Evolutionary conservation across 2,329 filamentous ascomycete genomes (phyloP).

Genomic region (Rhexocercosporidium sp.): DNA sequence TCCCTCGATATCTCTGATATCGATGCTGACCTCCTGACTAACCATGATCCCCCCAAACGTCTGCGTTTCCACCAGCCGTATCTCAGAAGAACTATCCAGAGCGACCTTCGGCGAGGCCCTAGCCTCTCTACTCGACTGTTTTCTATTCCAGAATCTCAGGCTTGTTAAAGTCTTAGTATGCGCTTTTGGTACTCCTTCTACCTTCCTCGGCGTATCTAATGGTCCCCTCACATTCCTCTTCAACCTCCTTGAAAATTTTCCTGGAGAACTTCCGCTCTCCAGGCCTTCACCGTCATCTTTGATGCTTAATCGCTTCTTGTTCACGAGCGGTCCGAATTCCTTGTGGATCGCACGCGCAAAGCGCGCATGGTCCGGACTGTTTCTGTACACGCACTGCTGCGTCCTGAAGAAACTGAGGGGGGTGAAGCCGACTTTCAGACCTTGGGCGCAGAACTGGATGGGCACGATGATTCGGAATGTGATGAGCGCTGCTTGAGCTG

Average conservation of each 20-base stretch:
- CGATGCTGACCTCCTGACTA: conserved; percentile 64
- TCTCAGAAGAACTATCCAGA: background rate
- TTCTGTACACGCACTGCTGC: conserved; percentile 64
- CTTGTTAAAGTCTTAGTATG: too few species aligned
- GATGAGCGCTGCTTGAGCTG: conserved; percentile 48
- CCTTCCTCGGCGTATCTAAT: background rate
- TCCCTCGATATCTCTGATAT: conserved; percentile 42
- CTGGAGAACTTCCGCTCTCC: background rate
- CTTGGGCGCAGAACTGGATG: conserved; percentile 57
- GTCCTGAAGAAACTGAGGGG: conserved; percentile 68
- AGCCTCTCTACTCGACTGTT: too few species aligned
- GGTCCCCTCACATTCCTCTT: conserved; percentile 2
- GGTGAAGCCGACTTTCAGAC: conserved; percentile 59
- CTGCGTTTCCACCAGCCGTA: conserved; percentile 20
- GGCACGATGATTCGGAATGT: conserved; percentile 64
- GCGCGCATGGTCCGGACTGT: conserved; percentile 57
- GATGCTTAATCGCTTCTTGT: conserved; percentile 14
- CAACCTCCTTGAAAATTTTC: background rate
- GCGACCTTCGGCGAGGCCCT: too few species aligned
- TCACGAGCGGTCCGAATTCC: conserved; percentile 59
- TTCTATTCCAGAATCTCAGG: too few species aligned
- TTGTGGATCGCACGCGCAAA: conserved; percentile 65
- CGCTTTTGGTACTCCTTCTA: too few species aligned
- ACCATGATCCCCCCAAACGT: conserved; percentile 66
- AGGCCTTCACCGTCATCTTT: background rate